These are phyloP conservation scores for Dichotomocladium elegans DNA, from an alignment of 371 early-diverging fungal genomes.

Conservation along the genomic window DNA sequence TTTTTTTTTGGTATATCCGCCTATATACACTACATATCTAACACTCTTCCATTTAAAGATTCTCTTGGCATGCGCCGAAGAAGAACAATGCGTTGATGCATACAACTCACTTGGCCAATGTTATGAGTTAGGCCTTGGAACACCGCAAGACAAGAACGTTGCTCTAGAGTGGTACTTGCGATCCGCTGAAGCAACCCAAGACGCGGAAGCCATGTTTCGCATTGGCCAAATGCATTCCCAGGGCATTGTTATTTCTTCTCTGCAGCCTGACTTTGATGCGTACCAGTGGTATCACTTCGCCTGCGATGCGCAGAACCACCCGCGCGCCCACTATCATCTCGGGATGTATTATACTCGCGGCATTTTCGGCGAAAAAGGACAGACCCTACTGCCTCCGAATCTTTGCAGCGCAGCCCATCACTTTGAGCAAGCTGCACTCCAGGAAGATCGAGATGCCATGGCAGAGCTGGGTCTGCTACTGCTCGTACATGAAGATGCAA, in stretches of 20 bases:
- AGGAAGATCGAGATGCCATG: constrained; percentile 36
- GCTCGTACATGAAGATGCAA: constrained; percentile 5
- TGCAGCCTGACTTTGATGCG: constrained; percentile 28
- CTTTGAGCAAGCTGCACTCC: constrained; percentile 30
- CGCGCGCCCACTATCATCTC: constrained; percentile 26
- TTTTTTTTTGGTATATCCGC: neutral
- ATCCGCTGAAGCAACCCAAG: constrained; percentile 30
- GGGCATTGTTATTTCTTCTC: constrained; percentile 9
- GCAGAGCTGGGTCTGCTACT: constrained; percentile 25
- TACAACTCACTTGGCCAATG: constrained; percentile 44
- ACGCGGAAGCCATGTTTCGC: constrained; percentile 43
- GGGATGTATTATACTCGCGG: constrained; percentile 33
- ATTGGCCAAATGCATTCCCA: constrained; percentile 39
- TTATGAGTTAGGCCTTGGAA: constrained; percentile 43
- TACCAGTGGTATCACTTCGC: constrained; percentile 30
- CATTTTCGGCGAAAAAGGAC: constrained; percentile 7
- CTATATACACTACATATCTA: neutral
- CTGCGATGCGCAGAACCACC: constrained; percentile 24
- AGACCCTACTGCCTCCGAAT: constrained; percentile 9
- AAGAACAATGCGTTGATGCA: constrained; percentile 27
- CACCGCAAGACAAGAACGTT: constrained; percentile 37
- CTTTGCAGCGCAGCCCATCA: constrained; percentile 20
- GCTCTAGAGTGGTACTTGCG: constrained; percentile 40
- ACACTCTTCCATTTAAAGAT: constrained; percentile 15
- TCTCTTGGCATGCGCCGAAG: constrained; percentile 35